These are phyloP conservation scores for Neurospora sp. DNA, from an alignment of 495 filamentous ascomycete genomes.

Conservation along the genomic window DNA sequence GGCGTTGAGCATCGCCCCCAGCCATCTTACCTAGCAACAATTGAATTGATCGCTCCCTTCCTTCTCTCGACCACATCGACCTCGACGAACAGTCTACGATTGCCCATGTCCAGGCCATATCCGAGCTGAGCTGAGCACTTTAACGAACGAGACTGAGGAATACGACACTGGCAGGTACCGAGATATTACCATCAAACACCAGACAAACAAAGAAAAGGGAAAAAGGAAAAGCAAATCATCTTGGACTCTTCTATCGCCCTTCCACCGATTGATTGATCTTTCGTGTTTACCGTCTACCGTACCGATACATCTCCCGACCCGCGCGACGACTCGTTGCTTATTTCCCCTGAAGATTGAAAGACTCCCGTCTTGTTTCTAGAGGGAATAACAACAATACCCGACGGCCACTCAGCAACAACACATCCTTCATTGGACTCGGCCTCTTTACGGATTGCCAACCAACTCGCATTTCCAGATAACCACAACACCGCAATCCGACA, in stretches of 20 bases:
- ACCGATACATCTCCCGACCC: background rate
- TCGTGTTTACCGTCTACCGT: background rate
- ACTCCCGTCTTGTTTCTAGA: background rate
- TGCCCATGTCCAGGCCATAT: background rate
- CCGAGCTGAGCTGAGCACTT: background rate
- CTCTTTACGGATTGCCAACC: background rate
- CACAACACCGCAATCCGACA: background rate
- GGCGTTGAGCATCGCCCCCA: constrained; percentile 1
- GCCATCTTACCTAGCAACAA: constrained; percentile 4
- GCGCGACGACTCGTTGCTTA: background rate
- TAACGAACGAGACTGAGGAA: background rate
- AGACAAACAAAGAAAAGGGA: background rate
- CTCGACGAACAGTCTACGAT: constrained; percentile 4
- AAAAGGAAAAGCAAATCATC: background rate
- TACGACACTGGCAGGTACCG: background rate
- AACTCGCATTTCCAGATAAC: background rate
- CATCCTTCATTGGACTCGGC: background rate
- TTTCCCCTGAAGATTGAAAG: background rate
- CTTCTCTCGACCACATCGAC: constrained; percentile 5
- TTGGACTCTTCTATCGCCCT: background rate
- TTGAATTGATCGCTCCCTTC: constrained; percentile 4
- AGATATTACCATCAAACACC: background rate
- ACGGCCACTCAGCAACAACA: background rate
- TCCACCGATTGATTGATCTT: background rate
- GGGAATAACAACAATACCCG: background rate